Evolutionary conservation across 2,329 filamentous ascomycete genomes (phyloP).

Genomic region (Ascosphaera pollenicola): DNA sequence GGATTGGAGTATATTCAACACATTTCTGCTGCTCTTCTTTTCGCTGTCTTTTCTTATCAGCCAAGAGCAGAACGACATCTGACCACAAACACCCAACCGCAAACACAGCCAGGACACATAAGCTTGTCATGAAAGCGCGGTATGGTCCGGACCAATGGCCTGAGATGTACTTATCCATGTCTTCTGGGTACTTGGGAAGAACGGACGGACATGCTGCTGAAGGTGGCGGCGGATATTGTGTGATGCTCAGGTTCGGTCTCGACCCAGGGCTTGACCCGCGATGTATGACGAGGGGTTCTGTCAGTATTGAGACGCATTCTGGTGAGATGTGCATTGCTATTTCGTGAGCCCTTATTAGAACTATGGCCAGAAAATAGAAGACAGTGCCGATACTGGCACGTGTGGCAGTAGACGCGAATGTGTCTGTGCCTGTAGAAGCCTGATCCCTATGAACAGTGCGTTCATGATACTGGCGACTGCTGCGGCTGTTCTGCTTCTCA

Average conservation of each 20-base stretch:
- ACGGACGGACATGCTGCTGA: not conserved
- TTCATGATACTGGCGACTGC: too few relatives aligned
- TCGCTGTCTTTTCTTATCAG: not conserved
- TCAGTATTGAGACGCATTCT: not conserved
- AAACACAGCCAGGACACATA: not conserved
- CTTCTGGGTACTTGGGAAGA: not conserved
- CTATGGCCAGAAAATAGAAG: not conserved
- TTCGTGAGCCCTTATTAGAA: not conserved
- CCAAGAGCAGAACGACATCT: not conserved
- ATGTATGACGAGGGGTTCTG: not conserved
- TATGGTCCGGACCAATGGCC: not conserved
- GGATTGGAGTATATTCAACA: not conserved
- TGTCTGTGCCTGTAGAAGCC: not conserved
- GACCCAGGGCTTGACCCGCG: not conserved
- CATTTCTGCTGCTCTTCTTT: not conserved
- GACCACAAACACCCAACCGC: not conserved
- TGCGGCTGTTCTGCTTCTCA: not conserved
- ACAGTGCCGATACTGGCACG: conserved; percentile 1
- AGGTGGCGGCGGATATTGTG: not conserved
- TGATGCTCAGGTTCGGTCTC: not conserved
- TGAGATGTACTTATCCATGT: not conserved
- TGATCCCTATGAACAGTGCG: not conserved
- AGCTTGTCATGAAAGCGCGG: not conserved
- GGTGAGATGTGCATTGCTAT: not conserved
- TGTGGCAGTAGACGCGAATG: not conserved